Evolutionary conservation across 495 filamentous ascomycete genomes (phyloP), one percentile per base, ranked within the genome.

Genomic region (Aspergillus panamensis): DNA sequence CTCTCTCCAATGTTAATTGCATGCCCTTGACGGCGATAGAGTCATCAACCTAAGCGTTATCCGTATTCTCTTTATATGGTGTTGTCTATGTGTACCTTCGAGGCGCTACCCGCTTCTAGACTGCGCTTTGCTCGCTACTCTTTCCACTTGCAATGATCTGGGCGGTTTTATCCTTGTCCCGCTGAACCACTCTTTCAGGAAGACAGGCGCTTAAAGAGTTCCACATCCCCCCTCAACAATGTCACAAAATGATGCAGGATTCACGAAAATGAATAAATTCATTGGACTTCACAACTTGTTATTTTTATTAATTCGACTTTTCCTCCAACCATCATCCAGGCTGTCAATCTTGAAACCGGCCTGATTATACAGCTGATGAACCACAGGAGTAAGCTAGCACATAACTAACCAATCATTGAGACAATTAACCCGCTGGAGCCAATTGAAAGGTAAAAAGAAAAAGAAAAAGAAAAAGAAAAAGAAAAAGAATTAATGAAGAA

Each of bases 171-270:
- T 51, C 39, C 56, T 62, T 55, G 49, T 55, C 44, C 42, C 49
- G 54, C 35, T 57, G 53, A 62, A 51, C 57, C 58, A 57, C 62
- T 67, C 53, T 55, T 39, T 57, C 59, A 53, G 55, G 57, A 62
- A 62, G 44, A 62, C 56, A 60, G 70, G 73, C 73, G 73, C 73
- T 74, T 73, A 74, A 58, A 55, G 62, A 58, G 66, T 69, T 67
- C 62, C 69, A 72, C 71, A 62, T 61, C 53, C 35, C 17, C 55
- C 59, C 63, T 66, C 55, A 53, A 60, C 54, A 40, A 57, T 48
- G 43, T 54, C 57, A 39, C 52, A 47, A 51, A 49, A 42, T 51
- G 17, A 35, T 56, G 52, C 60, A 53, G 49, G 48, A 55, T 58
- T 54, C 53, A 6, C 14, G 32, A 45, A 45, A 63, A 49, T 52